Evolutionary conservation across 2,329 filamentous ascomycete genomes (phyloP).

Genomic region (Diaporthe australafricana): DNA sequence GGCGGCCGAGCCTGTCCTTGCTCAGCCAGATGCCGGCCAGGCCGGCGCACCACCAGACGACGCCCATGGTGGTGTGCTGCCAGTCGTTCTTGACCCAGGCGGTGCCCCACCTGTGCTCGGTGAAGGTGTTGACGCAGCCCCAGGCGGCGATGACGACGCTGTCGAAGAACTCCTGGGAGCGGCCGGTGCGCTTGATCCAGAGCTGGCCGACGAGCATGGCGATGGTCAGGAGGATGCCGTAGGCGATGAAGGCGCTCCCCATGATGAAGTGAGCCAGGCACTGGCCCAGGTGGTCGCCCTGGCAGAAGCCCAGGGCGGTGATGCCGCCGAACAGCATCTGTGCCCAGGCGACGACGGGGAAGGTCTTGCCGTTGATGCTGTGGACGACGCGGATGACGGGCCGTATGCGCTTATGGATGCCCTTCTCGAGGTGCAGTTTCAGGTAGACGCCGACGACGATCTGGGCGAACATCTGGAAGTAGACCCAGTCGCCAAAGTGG

Average conservation of each 20-base stretch:
- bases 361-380: constrained; percentile 84
- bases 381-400: constrained; percentile 78
- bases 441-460: constrained; percentile 87
- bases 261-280: constrained; percentile 98
- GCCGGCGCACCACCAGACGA: constrained; percentile 97
- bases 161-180: constrained; percentile 97
- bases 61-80: constrained; percentile 99
- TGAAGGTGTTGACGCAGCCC: constrained; percentile 98
- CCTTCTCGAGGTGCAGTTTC: constrained; percentile 87
- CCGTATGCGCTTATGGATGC: constrained; percentile 83
- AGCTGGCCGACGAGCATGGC: constrained; percentile 88
- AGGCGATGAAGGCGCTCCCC: constrained; percentile 95
- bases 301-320: constrained; percentile 90
- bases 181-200: constrained; percentile 84
- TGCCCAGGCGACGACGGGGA: constrained; percentile 88
- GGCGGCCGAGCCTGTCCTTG: constrained; percentile 81
- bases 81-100: constrained; percentile 94
- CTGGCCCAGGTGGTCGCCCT: constrained; percentile 89
- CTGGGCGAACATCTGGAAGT: constrained; percentile 82
- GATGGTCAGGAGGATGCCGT: constrained; percentile 88
- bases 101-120: constrained; percentile 92
- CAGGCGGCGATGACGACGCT: constrained; percentile 90
- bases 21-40: constrained; percentile 94
- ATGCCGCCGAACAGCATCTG: constrained; percentile 98
- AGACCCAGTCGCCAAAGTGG: constrained; percentile 82